Conservation (phyloP, 169 alveolate genomes). For the Plasmodium gonderi region DNA sequence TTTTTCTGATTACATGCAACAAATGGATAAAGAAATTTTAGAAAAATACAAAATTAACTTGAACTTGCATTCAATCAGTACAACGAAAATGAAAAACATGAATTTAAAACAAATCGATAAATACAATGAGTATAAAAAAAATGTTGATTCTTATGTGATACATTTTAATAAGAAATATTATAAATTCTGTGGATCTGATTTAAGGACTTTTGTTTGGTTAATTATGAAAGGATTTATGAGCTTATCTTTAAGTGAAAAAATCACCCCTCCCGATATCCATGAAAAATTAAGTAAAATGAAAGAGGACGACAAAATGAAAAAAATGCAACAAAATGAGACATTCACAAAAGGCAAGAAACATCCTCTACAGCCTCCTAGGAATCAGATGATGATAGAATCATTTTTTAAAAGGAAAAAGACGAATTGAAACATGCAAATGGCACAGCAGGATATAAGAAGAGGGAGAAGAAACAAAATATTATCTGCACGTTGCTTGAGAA, state of each 20-base stretch:
- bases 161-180: constrained; percentile 58
- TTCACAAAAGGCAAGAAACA: constrained; percentile 43
- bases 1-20: constrained; percentile 49
- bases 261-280: constrained; percentile 26
- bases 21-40: constrained; percentile 24
- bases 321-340: constrained; percentile 21
- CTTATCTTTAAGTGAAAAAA: constrained; percentile 12
- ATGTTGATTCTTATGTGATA: constrained; percentile 22
- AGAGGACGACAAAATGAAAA: constrained; percentile 31
- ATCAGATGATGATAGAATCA: constrained; percentile 57
- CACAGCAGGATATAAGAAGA: neutral
- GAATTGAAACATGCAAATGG: neutral
- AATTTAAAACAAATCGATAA: constrained; percentile 25
- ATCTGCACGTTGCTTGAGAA: no score
- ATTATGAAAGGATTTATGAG: constrained; percentile 70
- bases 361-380: constrained; percentile 29
- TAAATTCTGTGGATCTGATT: constrained; percentile 23
- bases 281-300: constrained; percentile 38
- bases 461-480: no score
- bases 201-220: constrained; percentile 63
- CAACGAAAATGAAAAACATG: neutral
- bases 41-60: constrained; percentile 21
- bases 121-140: constrained; percentile 39
- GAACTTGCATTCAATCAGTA: neutral
- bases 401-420: constrained; percentile 56